A percentile compares a stretch with the other conserved stretches of the same genome.
These are phyloP conservation scores for Chalciporus sphaerocephalus DNA, from an alignment of 768 basidiomycete genomes.

Conservation along the genomic window DNA sequence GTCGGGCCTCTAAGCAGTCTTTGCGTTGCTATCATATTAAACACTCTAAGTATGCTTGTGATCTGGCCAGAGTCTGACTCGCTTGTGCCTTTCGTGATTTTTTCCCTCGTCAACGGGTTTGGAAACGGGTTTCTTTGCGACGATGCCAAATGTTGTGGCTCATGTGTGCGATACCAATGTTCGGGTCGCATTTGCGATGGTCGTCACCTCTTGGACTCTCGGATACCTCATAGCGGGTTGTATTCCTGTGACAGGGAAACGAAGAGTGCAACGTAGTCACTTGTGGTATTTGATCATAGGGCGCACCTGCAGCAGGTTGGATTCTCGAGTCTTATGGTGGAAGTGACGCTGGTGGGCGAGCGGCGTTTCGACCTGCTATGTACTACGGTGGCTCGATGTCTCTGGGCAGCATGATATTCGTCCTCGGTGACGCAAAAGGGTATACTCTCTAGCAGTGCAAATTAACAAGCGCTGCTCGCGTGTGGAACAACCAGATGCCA, in stretches of 20 bases:
- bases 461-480: neutral
- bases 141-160: slow-evolving; percentile 31
- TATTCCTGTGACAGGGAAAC: neutral
- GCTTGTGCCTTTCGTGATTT: slow-evolving; percentile 21
- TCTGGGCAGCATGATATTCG: slow-evolving; percentile 19
- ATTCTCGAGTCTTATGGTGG: slow-evolving; percentile 27
- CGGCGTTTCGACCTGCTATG: slow-evolving; percentile 30
- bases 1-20: slow-evolving; percentile 31
- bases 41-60: slow-evolving; percentile 28
- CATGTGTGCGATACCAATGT: slow-evolving; percentile 29
- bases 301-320: slow-evolving; percentile 29
- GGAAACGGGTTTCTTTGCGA: slow-evolving; percentile 34
- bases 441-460: neutral
- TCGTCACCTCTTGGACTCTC: slow-evolving; percentile 29
- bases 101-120: slow-evolving; percentile 26
- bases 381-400: slow-evolving; percentile 28
- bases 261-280: too few species aligned
- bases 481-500: too few species aligned
- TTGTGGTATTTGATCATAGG: slow-evolving; percentile 7
- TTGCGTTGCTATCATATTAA: slow-evolving; percentile 24
- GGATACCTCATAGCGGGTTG: slow-evolving; percentile 26
- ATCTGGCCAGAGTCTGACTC: slow-evolving; percentile 29
- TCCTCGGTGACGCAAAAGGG: slow-evolving; percentile 15
- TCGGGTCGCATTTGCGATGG: slow-evolving; percentile 33
- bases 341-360: slow-evolving; percentile 14